Evolutionary conservation across 805 yeast genomes (phyloP), one percentile per base, ranked within the genome.

Genomic region (Metschnikowia corniflorae): DNA sequence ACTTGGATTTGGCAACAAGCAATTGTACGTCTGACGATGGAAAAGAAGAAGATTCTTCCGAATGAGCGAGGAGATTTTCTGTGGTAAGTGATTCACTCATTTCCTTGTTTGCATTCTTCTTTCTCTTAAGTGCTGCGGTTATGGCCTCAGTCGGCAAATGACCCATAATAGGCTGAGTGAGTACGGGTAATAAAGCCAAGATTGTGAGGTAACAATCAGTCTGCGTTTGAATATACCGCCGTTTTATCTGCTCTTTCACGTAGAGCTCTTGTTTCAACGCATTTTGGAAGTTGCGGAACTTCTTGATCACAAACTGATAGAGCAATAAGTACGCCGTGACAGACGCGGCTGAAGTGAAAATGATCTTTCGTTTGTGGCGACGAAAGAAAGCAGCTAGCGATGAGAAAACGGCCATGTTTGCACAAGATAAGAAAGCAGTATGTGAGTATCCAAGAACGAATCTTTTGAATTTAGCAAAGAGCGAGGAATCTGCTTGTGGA

Each of bases 141-240:
- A 83, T 79, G 33, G 71, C 65, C 51, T 87, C 95, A 16, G 85
- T 89, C 6, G 85, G 81, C 43, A 82, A 66, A 37, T 67, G 67
- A 15, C 72, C 75, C 40, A 80, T 60, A 6, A 86, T 72, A 12
- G 85, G 86, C 20, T 72, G 72, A 5, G 80, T 71, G 28, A 89
- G 65, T 4, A 86, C 86, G 2, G 96, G 95, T 32, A 86, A 67
- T 43, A 91, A 70, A 4, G 94, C 89, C 55, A 85, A 69, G 35
- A 89, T 77, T 0, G 97, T 91, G 63, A 78, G 79, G 35, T 83
- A 71, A 31, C 96, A 86, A 60, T 91, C 97, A 49, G 81, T 80
- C 54, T 89, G 97, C 8, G 96, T 91, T 65, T 88, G 96, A 33
- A 83, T 79, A 52, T 88, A 91, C 40, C 97, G 67, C 49, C 93